Evolutionary conservation across 768 basidiomycete species (phyloP).

Genomic region (Tylopilus rubrobrunneus): DNA sequence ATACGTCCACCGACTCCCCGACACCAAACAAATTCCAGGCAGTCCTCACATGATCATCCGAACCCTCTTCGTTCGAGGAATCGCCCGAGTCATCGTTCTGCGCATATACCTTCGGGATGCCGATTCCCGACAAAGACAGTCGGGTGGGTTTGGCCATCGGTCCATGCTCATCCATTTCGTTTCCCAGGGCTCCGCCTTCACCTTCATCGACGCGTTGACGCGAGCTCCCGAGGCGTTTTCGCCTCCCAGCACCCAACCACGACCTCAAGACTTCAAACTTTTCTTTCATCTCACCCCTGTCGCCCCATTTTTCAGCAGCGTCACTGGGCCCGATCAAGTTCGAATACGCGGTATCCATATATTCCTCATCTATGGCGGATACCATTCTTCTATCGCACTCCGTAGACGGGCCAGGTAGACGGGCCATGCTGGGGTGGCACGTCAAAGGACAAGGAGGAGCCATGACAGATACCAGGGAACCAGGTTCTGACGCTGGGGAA

Average conservation of each 20-base stretch:
- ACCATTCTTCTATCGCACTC: neutral
- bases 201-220: slow-evolving; percentile 17
- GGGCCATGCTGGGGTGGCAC: slow-evolving; percentile 2
- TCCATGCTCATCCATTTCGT: neutral
- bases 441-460: slow-evolving; percentile 23
- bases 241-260: slow-evolving; percentile 37
- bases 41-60: slow-evolving; percentile 49
- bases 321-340: slow-evolving; percentile 61
- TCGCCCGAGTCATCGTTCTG: slow-evolving; percentile 42
- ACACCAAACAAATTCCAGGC: slow-evolving; percentile 54
- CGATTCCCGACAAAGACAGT: neutral
- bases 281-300: slow-evolving; percentile 39
- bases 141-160: neutral
- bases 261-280: slow-evolving; percentile 44
- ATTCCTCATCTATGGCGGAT: slow-evolving; percentile 14
- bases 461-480: slow-evolving; percentile 14
- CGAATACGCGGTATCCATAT: slow-evolving; percentile 51
- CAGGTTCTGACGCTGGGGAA: slow-evolving; percentile 6
- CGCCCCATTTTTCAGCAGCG: slow-evolving; percentile 54
- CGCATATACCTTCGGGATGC: neutral
- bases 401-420: slow-evolving; percentile 23
- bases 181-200: slow-evolving; percentile 3
- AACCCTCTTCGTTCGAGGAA: slow-evolving; percentile 39
- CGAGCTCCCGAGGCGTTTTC: slow-evolving; percentile 36
- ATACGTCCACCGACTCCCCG: slow-evolving; percentile 22